These are phyloP conservation scores for Arabis hirsuta DNA, from an alignment of 345 rosid genomes.

Conservation along the genomic window DNA sequence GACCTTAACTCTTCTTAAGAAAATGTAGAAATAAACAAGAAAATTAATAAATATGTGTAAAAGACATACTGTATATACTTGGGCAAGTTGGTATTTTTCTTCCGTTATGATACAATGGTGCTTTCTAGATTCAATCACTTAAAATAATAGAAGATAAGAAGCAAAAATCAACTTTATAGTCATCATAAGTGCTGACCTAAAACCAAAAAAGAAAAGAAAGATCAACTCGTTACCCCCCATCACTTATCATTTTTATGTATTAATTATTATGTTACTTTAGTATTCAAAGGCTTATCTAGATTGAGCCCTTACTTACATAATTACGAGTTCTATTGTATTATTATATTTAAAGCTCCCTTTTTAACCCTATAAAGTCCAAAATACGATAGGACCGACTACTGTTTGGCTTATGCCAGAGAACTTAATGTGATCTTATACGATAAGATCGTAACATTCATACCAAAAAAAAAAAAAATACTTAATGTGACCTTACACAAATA, in stretches of 20 bases:
- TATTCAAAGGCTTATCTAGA: slow-evolving; percentile 31
- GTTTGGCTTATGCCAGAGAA: slow-evolving; percentile 8
- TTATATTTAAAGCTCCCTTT: slow-evolving; percentile 9
- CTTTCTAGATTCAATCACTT: slow-evolving; percentile 16
- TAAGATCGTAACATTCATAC: too few species aligned
- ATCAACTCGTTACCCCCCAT: slow-evolving; percentile 26
- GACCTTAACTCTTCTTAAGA: too few species aligned
- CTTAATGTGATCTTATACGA: slow-evolving; percentile 11
- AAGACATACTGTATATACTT: background rate
- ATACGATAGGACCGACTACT: background rate
- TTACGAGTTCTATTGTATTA: slow-evolving; percentile 8
- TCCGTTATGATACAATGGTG: background rate
- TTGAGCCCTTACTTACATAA: slow-evolving; percentile 23
- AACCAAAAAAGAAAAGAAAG: background rate
- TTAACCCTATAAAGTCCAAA: slow-evolving; percentile 7
- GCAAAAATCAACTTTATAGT: slow-evolving; percentile 26
- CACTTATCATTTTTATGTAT: slow-evolving; percentile 8
- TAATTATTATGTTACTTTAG: slow-evolving; percentile 19
- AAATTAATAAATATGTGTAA: background rate
- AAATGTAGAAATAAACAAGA: too few species aligned
- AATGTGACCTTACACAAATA: slow-evolving; percentile 13
- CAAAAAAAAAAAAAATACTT: background rate
- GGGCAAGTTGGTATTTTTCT: slow-evolving; percentile 14
- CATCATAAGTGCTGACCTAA: slow-evolving; percentile 31
- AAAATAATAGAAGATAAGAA: slow-evolving; percentile 31